Evolutionary conservation across 2,329 filamentous ascomycete genomes (phyloP).

Genomic region (Chaetomium globosum): DNA sequence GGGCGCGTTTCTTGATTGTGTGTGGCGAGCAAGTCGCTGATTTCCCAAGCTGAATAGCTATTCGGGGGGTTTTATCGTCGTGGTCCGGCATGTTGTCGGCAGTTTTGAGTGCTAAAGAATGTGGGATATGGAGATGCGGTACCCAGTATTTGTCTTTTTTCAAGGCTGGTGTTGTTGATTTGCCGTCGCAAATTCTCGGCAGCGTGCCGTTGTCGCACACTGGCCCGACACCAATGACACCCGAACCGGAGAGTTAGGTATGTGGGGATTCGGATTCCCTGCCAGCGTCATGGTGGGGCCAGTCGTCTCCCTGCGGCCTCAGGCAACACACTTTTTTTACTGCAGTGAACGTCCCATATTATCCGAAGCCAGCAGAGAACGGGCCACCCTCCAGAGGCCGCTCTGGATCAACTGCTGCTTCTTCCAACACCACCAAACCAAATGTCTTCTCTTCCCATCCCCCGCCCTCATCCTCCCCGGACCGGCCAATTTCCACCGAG

Average conservation of each 20-base stretch:
- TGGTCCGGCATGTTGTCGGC: conserved; percentile 29
- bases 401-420: conserved; percentile 9
- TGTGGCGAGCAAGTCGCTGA: conserved; percentile 17
- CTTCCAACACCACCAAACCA: conserved; percentile 9
- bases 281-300: conserved; percentile 13
- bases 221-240: not conserved
- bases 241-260: not conserved
- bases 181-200: not conserved
- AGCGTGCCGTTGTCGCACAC: not conserved
- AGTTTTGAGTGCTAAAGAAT: not conserved
- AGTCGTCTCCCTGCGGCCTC: conserved; percentile 4
- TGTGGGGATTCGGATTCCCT: not conserved
- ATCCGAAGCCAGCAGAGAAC: not conserved
- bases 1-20: conserved; percentile 30
- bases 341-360: not conserved
- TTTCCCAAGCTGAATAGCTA: conserved; percentile 34
- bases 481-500: not conserved
- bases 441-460: not conserved
- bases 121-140: not conserved
- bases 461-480: not conserved
- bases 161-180: not conserved
- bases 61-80: conserved; percentile 27
- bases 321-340: conserved; percentile 15
- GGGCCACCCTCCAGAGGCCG: conserved; percentile 14
- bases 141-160: not conserved